A percentile compares a stretch with the other conserved stretches of the same genome.
Conservation (phyloP, 768 basidiomycete species). For the Xerocomellus chrysenteron region DNA sequence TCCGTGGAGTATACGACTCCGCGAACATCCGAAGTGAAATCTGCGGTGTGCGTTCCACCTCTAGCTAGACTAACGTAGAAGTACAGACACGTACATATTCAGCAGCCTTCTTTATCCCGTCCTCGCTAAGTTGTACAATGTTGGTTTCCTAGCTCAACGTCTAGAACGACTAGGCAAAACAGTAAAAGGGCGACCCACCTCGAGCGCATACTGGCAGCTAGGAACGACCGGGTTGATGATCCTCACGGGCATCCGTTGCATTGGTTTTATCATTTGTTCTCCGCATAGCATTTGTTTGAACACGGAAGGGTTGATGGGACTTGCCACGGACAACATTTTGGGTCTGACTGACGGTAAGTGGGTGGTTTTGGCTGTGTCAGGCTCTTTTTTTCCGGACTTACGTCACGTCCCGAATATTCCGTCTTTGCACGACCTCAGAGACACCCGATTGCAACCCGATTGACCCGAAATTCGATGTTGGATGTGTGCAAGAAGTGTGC, state of each 20-base stretch:
- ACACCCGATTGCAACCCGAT: neutral
- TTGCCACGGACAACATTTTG: conserved; percentile 20
- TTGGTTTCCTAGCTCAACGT: conserved; percentile 49
- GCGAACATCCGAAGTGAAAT: conserved; percentile 56
- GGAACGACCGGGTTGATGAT: conserved; percentile 57
- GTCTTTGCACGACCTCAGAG: neutral
- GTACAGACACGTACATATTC: conserved; percentile 47
- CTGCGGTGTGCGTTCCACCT: conserved; percentile 25
- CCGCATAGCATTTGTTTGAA: neutral
- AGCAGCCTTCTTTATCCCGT: conserved; percentile 66
- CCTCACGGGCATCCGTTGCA: conserved; percentile 1
- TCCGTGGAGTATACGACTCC: conserved; percentile 74
- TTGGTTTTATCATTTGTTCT: neutral
- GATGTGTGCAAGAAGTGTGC: neutral
- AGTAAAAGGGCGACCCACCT: conserved; percentile 37
- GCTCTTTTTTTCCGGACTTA: neutral
- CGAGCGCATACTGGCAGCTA: conserved; percentile 55
- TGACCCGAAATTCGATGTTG: neutral
- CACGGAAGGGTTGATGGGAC: neutral
- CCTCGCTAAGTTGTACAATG: conserved; percentile 56
- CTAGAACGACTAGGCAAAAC: neutral
- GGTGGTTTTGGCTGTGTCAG: conserved; percentile 1
- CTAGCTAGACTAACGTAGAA: conserved; percentile 5
- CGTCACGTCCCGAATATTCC: conserved; percentile 6
- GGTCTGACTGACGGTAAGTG: neutral